Evolutionary conservation across 2,329 filamentous ascomycete species (phyloP).

Genomic region (Colletotrichum endophyticum): DNA sequence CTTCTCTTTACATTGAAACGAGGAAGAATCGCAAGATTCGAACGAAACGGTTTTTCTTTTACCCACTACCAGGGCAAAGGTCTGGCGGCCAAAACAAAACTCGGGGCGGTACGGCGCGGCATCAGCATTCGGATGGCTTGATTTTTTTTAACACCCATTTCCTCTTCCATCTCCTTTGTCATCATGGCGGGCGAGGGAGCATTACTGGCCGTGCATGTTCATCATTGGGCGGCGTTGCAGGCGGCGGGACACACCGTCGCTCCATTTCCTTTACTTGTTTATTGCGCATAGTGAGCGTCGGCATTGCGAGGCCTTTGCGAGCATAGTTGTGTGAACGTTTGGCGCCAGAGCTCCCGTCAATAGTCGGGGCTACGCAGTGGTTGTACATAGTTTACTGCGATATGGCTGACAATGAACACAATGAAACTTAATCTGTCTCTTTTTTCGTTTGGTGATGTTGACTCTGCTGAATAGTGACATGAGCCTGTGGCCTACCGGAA

Average conservation of each 20-base stretch:
- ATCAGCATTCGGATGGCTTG: conserved; percentile 7
- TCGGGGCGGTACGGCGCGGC: conserved; percentile 6
- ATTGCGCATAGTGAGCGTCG: background rate
- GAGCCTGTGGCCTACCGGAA: background rate
- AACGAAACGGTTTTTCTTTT: background rate
- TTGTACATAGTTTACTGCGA: background rate
- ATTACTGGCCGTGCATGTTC: background rate
- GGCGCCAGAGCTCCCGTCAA: background rate
- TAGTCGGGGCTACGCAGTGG: background rate
- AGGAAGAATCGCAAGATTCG: conserved; percentile 16
- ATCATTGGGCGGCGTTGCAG: conserved; percentile 17
- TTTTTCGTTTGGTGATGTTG: background rate
- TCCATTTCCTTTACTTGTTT: background rate
- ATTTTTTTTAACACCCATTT: background rate
- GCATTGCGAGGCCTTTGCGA: background rate
- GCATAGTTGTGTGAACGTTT: background rate
- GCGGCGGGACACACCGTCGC: background rate
- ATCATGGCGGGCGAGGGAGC: background rate
- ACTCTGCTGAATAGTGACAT: background rate
- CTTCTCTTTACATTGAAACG: conserved; percentile 12
- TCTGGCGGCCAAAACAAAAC: conserved; percentile 14
- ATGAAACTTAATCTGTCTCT: background rate
- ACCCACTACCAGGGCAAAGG: background rate
- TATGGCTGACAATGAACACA: background rate
- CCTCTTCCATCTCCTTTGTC: background rate